Base-by-base conservation (phyloP, 2,329 filamentous ascomycete species). In the Aureobasidium leucospermi region DNA sequence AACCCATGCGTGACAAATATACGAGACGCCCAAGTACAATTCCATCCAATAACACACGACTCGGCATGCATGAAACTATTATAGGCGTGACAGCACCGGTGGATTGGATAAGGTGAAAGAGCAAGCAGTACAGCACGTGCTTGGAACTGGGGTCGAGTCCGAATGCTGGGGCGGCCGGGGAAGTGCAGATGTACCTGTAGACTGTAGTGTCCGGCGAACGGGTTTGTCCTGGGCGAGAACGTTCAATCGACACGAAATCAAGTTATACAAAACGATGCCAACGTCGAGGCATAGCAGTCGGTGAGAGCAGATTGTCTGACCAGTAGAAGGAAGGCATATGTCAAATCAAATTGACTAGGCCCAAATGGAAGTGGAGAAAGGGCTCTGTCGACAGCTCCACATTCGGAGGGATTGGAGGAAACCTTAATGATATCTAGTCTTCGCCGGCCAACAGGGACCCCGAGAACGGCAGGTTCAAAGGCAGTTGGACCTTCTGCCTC, bases 341-440 rank as follows among this genome's bases (percentile, higher is more conserved):
- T 29, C 48, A 52, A 36, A 15, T 29, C 9, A n/a, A 31, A 29
- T 28, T 19, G 38, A 29, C 48, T 52, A 41, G 36, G 47, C 9
- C 32, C 9, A 45, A 28, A 13, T 6, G n/a, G 23, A 53, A 53
- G 28, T 42, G 28, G 51, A 23, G 38, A 8, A 36, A 36, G 39
- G 39, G 39, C 6, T 3, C 23, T 23, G 19, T 52, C 49, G 19
- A 52, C 34, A 31, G 38, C 51, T 55, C 51, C 51, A 55, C 51
- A 52, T 52, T 15, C 48, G 48, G 34, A 31, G 31, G 5, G n/a
- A 51, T 38, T 36, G 48, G 48, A 52, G 51, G 38, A 55, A 55
- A 55, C 51, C 51, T 55, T 55, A 43, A 55, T 29, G 2, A 43
- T 9, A 41, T 55, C 36, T 23, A 39, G 47, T 55, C 51, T 42